Evolutionary conservation across 73 alveolate genomes (phyloP).

Genomic region (Breviolum minutum): DNA sequence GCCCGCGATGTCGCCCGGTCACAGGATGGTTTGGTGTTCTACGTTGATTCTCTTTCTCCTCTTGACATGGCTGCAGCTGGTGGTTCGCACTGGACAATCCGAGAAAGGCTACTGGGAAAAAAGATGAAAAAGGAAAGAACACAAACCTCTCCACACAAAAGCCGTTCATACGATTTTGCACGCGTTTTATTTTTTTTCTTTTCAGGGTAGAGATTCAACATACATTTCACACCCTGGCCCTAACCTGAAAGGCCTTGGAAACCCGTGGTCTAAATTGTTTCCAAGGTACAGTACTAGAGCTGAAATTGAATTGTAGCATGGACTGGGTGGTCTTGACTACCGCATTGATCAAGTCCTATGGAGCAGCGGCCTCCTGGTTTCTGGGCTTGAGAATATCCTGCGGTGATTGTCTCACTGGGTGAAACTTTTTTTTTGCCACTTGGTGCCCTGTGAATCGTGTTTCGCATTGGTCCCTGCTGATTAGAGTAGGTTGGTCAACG

Average conservation of each 20-base stretch:
- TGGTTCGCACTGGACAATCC: background rate
- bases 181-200: too few relatives aligned
- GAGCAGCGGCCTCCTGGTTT: background rate
- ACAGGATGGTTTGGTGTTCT: conserved; percentile 46
- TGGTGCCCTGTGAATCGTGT: too few relatives aligned
- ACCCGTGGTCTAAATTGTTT: background rate
- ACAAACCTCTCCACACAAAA: too few relatives aligned
- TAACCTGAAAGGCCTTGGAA: background rate
- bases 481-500: too few relatives aligned
- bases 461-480: too few relatives aligned
- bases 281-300: background rate
- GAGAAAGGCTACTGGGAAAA: background rate
- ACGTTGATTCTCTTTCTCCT: conserved; percentile 1
- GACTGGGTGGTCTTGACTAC: background rate
- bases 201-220: too few relatives aligned
- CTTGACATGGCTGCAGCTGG: conserved; percentile 24
- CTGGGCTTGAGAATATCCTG: background rate
- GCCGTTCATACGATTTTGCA: too few relatives aligned
- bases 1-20: background rate
- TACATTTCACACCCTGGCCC: too few relatives aligned
- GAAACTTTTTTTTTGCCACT: too few relatives aligned
- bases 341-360: conserved; percentile 9
- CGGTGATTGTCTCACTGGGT: too few relatives aligned
- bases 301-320: background rate
- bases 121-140: too few relatives aligned